Evolutionary conservation across 2,329 filamentous ascomycete genomes (phyloP).

Genomic region (Fusarium pseudoanthophilum): DNA sequence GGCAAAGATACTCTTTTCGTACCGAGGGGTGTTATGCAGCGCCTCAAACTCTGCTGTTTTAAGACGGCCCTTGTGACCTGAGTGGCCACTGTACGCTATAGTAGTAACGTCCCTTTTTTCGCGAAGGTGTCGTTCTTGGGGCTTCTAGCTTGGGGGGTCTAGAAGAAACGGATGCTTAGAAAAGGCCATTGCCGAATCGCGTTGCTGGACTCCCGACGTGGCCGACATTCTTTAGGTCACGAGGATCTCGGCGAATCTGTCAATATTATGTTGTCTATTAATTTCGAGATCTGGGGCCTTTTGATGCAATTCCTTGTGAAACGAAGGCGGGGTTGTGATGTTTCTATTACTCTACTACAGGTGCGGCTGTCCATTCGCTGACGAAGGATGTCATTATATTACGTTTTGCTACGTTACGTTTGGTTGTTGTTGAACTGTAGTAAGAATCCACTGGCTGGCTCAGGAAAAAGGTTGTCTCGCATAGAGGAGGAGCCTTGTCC

Average conservation of each 20-base stretch:
- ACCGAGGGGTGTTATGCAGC: neutral
- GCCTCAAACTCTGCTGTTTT: slow-evolving; percentile 23
- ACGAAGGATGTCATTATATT: slow-evolving; percentile 25
- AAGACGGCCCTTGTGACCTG: slow-evolving; percentile 15
- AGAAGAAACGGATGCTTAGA: slow-evolving; percentile 10
- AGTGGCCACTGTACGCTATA: slow-evolving; percentile 6
- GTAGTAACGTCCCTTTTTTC: neutral
- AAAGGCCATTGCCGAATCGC: slow-evolving; percentile 39
- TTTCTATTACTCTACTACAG: slow-evolving; percentile 43
- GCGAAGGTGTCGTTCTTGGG: neutral
- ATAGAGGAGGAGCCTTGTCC: slow-evolving; percentile 27
- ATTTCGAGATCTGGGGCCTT: slow-evolving; percentile 23
- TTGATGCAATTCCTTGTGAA: slow-evolving; percentile 2
- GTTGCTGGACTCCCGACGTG: slow-evolving; percentile 27
- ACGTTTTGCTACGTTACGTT: slow-evolving; percentile 45
- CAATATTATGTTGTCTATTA: slow-evolving; percentile 9
- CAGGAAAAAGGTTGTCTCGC: slow-evolving; percentile 12
- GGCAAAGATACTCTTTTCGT: slow-evolving; percentile 1
- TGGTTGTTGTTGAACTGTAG: slow-evolving; percentile 4
- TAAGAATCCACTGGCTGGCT: slow-evolving; percentile 5
- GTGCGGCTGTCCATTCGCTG: slow-evolving; percentile 34
- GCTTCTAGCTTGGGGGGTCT: neutral
- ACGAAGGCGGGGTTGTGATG: slow-evolving; percentile 34
- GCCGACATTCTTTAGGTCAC: slow-evolving; percentile 26
- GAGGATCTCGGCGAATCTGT: slow-evolving; percentile 31